phyloP scores from a whole-genome alignment of 257 asterid genomes.

The Fraxinus cuspidata region DNA sequence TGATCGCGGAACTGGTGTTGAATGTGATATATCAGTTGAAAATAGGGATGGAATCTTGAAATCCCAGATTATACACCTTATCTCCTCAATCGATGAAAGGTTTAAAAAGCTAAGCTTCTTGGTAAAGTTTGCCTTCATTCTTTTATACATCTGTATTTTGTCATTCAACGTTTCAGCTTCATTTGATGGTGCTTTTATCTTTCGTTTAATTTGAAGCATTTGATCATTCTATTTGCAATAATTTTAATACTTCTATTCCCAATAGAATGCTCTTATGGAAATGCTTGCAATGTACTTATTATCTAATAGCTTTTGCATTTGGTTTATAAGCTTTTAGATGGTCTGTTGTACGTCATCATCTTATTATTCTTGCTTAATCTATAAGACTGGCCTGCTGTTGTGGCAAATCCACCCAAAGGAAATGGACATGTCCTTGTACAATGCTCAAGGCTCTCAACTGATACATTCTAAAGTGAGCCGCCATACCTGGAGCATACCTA shows the following conservation, averaged over 20 bases:
- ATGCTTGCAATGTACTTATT: background rate
- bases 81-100: conserved; percentile 83
- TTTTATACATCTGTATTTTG: conserved; percentile 15
- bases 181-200: background rate
- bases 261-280: background rate
- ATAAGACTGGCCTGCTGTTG: background rate
- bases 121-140: conserved; percentile 50
- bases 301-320: background rate
- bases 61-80: conserved; percentile 66
- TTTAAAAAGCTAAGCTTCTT: conserved; percentile 83
- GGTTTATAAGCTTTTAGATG: background rate
- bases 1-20: conserved; percentile 92
- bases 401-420: background rate
- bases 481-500: background rate
- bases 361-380: background rate
- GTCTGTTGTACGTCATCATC: background rate
- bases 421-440: background rate
- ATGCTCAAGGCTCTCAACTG: background rate
- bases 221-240: conserved; percentile 1
- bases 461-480: background rate
- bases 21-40: conserved; percentile 95
- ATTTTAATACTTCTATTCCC: background rate
- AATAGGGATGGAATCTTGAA: conserved; percentile 87
- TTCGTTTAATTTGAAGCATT: conserved; percentile 2
- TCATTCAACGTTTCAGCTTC: conserved; percentile 18